These are phyloP conservation scores for Leucogyrophana mollusca DNA, from an alignment of 768 basidiomycete species.

Conservation along the genomic window DNA sequence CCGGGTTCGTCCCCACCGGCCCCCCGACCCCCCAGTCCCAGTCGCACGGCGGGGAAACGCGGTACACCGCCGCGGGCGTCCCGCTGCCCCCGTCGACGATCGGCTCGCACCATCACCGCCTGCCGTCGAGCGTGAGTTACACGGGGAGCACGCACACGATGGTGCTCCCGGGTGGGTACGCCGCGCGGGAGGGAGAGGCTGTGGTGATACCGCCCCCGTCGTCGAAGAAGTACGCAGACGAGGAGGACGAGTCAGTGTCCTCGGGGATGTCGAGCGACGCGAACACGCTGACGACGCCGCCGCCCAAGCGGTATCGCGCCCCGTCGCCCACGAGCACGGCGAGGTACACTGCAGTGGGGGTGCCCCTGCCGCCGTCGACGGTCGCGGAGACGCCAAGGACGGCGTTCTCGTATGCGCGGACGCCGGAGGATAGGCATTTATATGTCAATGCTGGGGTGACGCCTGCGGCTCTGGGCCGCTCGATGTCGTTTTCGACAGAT, in stretches of 20 bases:
- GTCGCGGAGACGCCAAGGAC: conserved; percentile 13
- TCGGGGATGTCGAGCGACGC: conserved; percentile 29
- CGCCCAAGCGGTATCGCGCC: conserved; percentile 19
- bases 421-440: conserved; percentile 7
- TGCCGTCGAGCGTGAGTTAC: conserved; percentile 17
- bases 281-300: conserved; percentile 36
- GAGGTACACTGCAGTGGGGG: conserved; percentile 10
- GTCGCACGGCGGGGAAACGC: conserved; percentile 10
- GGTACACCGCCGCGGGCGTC: conserved; percentile 25
- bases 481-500: conserved; percentile 15
- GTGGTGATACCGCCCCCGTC: conserved; percentile 30
- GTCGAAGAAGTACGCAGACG: conserved; percentile 7
- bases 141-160: conserved; percentile 9
- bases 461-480: conserved; percentile 21
- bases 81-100: conserved; percentile 30
- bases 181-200: conserved; percentile 10
- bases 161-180: conserved; percentile 13
- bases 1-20: conserved; percentile 34
- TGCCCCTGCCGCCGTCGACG: conserved; percentile 5
- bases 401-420: conserved; percentile 15
- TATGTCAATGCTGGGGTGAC: conserved; percentile 18
- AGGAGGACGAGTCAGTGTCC: conserved; percentile 24
- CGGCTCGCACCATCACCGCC: conserved; percentile 21
- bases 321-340: conserved; percentile 11
- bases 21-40: conserved; percentile 15